These are phyloP conservation scores for Scleroderma bovista DNA, from an alignment of 768 basidiomycete genomes.

Conservation along the genomic window DNA sequence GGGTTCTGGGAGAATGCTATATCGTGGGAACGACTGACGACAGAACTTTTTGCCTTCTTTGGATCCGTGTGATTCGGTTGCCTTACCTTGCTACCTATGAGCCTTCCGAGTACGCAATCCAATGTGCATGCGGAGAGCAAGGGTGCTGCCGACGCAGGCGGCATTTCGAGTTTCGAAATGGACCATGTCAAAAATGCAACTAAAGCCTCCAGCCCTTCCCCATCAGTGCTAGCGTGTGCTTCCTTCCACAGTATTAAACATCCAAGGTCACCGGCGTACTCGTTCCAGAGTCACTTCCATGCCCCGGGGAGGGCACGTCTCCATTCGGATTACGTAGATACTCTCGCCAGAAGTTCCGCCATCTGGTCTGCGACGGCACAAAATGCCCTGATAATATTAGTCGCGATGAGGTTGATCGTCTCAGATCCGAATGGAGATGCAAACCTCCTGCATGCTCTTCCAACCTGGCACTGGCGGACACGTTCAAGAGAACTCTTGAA, in stretches of 20 bases:
- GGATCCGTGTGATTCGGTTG: no score
- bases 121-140: no score
- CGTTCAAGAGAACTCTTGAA: conserved; percentile 48
- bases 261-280: conserved; percentile 34
- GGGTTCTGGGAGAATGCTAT: no score
- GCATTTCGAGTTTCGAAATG: no score
- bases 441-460: conserved; percentile 78
- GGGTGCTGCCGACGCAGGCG: no score
- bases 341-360: conserved; percentile 68
- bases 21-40: no score
- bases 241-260: not conserved
- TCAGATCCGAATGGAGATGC: conserved; percentile 18
- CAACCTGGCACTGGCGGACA: conserved; percentile 54
- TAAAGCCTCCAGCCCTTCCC: not conserved
- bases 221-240: not conserved
- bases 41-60: no score
- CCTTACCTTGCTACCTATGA: no score
- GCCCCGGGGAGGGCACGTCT: conserved; percentile 41
- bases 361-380: conserved; percentile 70
- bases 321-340: conserved; percentile 54
- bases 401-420: not conserved
- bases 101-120: no score
- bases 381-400: conserved; percentile 58
- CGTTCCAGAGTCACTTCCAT: conserved; percentile 40
- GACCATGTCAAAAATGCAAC: not conserved